phyloP scores from a whole-genome alignment of 352 stramenopile species.

The Thalassiosira livingstoniorum region DNA sequence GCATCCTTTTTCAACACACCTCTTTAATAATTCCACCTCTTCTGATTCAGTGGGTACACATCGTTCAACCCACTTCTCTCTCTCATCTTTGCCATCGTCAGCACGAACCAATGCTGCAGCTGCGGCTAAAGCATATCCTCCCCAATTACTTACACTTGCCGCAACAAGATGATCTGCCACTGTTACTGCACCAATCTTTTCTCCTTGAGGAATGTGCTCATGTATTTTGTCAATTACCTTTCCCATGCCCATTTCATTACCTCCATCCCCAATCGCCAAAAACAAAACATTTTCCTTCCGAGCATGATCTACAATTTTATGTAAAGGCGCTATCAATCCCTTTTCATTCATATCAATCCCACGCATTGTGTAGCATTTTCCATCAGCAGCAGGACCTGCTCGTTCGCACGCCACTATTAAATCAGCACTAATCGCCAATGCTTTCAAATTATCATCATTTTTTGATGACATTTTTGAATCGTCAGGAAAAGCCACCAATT shows the following conservation, averaged over 20 bases:
- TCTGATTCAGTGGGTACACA: slow-evolving; percentile 75
- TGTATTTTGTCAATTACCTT: slow-evolving; percentile 81
- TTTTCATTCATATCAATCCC: slow-evolving; percentile 81
- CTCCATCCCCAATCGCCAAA: slow-evolving; percentile 86
- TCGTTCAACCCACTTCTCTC: slow-evolving; percentile 55
- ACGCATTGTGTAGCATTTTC: slow-evolving; percentile 86
- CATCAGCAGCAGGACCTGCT: slow-evolving; percentile 76
- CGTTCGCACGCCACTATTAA: slow-evolving; percentile 82
- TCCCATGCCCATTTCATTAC: slow-evolving; percentile 88
- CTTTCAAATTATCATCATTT: slow-evolving; percentile 3
- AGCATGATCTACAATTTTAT: slow-evolving; percentile 66
- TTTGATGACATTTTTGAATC: slow-evolving; percentile 2
- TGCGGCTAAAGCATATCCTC: slow-evolving; percentile 80
- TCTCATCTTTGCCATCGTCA: slow-evolving; percentile 27
- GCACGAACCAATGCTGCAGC: slow-evolving; percentile 58
- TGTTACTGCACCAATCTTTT: slow-evolving; percentile 76
- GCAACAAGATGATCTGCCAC: slow-evolving; percentile 80
- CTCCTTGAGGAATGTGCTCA: slow-evolving; percentile 67
- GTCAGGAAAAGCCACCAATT: not conserved
- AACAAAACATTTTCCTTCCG: slow-evolving; percentile 47
- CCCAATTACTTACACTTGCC: slow-evolving; percentile 86
- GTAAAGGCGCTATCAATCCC: slow-evolving; percentile 80
- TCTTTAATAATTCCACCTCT: slow-evolving; percentile 69
- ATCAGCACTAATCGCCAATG: slow-evolving; percentile 37
- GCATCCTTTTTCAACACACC: slow-evolving; percentile 75